phyloP scores from a whole-genome alignment of 352 stramenopile species.

The Phytophthora macrochlamydospora region DNA sequence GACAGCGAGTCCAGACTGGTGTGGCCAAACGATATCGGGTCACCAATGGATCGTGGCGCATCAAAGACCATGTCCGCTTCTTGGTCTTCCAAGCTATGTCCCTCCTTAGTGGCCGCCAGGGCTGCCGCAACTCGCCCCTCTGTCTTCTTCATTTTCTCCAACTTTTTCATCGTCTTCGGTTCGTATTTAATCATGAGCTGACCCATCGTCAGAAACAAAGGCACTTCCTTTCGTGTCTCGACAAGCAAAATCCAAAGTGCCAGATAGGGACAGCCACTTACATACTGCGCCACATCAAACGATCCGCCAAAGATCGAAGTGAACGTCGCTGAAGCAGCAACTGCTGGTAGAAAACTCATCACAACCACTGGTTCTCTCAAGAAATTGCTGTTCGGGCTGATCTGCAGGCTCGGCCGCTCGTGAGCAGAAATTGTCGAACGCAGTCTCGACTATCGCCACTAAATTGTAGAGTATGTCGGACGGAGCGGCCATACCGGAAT shows the following conservation, averaged over 20 bases:
- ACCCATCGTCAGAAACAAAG: slow-evolving; percentile 69
- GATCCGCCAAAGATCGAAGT: slow-evolving; percentile 71
- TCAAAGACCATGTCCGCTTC: slow-evolving; percentile 26
- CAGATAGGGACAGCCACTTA: slow-evolving; percentile 66
- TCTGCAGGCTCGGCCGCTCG: slow-evolving; percentile 40
- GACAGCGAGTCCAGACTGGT: slow-evolving; percentile 62
- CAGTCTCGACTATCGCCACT: slow-evolving; percentile 38
- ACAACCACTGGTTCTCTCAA: slow-evolving; percentile 38
- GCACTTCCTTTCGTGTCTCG: slow-evolving; percentile 79
- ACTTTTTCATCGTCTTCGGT: slow-evolving; percentile 76
- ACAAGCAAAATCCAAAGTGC: slow-evolving; percentile 71
- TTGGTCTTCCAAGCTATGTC: slow-evolving; percentile 22
- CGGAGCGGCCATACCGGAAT: neutral
- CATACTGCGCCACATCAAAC: slow-evolving; percentile 66
- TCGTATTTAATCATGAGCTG: slow-evolving; percentile 78
- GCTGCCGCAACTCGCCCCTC: slow-evolving; percentile 59
- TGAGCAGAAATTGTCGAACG: slow-evolving; percentile 44
- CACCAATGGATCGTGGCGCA: neutral
- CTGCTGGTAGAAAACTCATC: slow-evolving; percentile 71
- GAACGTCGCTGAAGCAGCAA: slow-evolving; percentile 45
- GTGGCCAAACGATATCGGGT: slow-evolving; percentile 42
- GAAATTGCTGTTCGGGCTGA: slow-evolving; percentile 37
- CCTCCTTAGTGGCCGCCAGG: slow-evolving; percentile 35
- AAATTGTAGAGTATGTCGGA: slow-evolving; percentile 42
- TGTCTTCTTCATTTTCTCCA: slow-evolving; percentile 78